These are phyloP conservation scores for Xylona heveae DNA, from an alignment of 495 filamentous ascomycete species.

Conservation along the genomic window DNA sequence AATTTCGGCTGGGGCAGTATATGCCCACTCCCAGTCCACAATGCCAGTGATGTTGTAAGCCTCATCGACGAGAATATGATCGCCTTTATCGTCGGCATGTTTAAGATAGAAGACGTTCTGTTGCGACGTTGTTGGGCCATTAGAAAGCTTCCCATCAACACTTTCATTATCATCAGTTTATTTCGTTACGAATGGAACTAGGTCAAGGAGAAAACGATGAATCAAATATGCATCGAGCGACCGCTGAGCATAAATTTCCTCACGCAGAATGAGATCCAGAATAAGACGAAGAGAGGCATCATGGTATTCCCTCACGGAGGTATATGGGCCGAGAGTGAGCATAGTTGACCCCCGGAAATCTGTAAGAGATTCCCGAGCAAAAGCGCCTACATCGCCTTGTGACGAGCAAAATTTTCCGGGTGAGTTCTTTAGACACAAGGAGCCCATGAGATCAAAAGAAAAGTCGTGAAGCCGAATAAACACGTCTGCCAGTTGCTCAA, in stretches of 20 bases:
- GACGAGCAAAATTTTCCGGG: conserved; percentile 7
- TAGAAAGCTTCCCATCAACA: conserved; percentile 1
- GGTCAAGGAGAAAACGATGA: conserved; percentile 19
- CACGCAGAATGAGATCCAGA: conserved; percentile 4
- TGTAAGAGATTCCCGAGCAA: too few species aligned
- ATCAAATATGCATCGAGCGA: conserved; percentile 17
- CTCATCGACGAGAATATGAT: conserved; percentile 24
- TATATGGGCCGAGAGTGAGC: neutral
- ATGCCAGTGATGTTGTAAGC: too few species aligned
- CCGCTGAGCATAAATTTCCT: conserved; percentile 9
- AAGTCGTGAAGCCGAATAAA: conserved; percentile 17
- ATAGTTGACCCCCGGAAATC: too few species aligned
- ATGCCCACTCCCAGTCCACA: too few species aligned
- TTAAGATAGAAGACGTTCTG: conserved; percentile 18
- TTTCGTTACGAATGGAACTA: conserved; percentile 4
- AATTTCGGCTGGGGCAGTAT: too few species aligned
- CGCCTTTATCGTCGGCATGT: conserved; percentile 23
- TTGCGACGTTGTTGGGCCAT: conserved; percentile 3
- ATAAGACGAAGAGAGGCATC: neutral
- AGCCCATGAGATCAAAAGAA: conserved; percentile 14
- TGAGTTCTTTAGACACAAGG: conserved; percentile 8
- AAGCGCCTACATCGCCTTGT: too few species aligned
- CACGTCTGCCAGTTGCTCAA: conserved; percentile 20
- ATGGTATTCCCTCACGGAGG: neutral
- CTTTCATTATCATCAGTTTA: too few species aligned